These are phyloP conservation scores for Ustilago vetiveriae DNA, from an alignment of 1,284 basidiomycete species.

Conservation along the genomic window DNA sequence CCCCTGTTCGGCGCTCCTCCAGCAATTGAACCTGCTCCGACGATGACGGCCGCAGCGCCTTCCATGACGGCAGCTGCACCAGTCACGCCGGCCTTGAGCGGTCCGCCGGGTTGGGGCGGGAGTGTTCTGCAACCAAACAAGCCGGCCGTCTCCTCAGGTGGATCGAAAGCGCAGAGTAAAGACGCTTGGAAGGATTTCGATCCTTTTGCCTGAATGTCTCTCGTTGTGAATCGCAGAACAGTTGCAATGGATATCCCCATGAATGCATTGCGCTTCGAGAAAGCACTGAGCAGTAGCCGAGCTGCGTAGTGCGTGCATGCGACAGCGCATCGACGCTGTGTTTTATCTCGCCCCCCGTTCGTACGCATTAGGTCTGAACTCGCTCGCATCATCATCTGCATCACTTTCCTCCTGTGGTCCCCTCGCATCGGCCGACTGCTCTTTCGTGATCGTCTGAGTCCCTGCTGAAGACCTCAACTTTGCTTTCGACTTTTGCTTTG, in stretches of 20 bases:
- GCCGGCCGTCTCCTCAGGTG: not conserved
- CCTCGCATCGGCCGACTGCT: not conserved
- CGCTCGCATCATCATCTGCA: not conserved
- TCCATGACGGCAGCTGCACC: not conserved
- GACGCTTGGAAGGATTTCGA: slow-evolving; percentile 58
- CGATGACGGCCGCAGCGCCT: not conserved
- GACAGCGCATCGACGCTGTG: too few relatives aligned
- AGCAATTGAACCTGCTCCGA: slow-evolving; percentile 12
- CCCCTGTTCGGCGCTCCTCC: slow-evolving; percentile 3
- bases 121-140: slow-evolving; percentile 45
- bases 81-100: not conserved
- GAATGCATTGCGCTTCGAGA: too few relatives aligned
- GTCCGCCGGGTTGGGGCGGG: slow-evolving; percentile 36
- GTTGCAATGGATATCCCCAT: too few relatives aligned
- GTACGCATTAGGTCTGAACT: slow-evolving; percentile 31
- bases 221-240: too few relatives aligned
- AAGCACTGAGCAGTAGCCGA: too few relatives aligned
- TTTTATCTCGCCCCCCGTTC: slow-evolving; percentile 23
- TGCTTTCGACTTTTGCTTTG: not conserved
- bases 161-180: not conserved
- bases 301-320: not conserved
- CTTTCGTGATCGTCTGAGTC: slow-evolving; percentile 19
- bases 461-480: slow-evolving; percentile 3
- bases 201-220: slow-evolving; percentile 31
- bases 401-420: slow-evolving; percentile 1